Evolutionary conservation across 805 yeast genomes (phyloP).

Genomic region (Candida lessepsii): DNA sequence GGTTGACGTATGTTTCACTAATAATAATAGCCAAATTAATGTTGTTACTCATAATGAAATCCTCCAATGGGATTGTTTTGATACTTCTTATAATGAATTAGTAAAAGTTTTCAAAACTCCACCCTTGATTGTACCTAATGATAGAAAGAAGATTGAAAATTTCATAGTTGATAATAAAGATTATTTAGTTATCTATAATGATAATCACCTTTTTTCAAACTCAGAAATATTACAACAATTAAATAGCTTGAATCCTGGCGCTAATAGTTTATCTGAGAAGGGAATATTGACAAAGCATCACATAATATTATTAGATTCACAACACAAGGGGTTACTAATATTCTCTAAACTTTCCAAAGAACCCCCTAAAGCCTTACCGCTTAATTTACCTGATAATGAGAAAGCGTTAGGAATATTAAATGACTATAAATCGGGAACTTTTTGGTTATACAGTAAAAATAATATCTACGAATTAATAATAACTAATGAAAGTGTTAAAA

Average conservation of each 20-base stretch:
- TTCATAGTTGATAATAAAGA: conserved; percentile 1
- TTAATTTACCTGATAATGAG: conserved; percentile 8
- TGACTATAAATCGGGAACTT: conserved; percentile 47
- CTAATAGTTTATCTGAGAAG: conserved; percentile 15
- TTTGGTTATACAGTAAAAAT: conserved; percentile 68
- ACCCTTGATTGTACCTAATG: conserved; percentile 13
- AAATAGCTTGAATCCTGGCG: conserved; percentile 17
- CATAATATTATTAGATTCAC: conserved; percentile 20
- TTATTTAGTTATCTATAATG: conserved; percentile 3
- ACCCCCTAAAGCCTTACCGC: conserved; percentile 9
- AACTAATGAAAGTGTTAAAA: conserved; percentile 64
- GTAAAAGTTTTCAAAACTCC: conserved; percentile 26
- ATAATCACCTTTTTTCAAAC: conserved; percentile 5
- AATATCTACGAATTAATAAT: conserved; percentile 71
- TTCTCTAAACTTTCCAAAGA: conserved; percentile 30
- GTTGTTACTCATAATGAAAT: conserved; percentile 19
- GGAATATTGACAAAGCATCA: conserved; percentile 31
- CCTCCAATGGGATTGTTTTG: conserved; percentile 36
- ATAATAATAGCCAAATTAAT: conserved; percentile 24
- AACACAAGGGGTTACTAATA: conserved; percentile 20
- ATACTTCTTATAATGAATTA: conserved; percentile 27
- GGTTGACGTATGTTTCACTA: conserved; percentile 20
- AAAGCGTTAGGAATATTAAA: conserved; percentile 28
- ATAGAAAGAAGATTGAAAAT: conserved; percentile 6
- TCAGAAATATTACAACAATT: conserved; percentile 7